Conservation (phyloP, 2,329 filamentous ascomycete species). For the Monosporascus sp. region DNA sequence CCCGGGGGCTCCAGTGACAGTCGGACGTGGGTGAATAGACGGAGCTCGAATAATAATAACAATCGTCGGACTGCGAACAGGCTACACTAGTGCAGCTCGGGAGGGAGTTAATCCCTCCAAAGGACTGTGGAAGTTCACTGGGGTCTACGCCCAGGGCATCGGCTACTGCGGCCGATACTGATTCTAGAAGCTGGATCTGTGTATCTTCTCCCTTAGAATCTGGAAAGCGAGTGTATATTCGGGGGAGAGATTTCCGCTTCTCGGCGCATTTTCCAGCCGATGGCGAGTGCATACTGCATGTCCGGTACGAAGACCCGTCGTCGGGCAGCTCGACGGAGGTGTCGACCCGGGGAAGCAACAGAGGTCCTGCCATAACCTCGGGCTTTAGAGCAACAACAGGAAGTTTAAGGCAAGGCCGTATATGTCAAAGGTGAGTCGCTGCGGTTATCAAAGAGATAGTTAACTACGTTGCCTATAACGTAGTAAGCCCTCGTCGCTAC, state of each 20-base stretch:
- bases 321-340: conserved; percentile 1
- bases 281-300: not conserved
- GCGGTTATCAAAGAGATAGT: not conserved
- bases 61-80: not conserved
- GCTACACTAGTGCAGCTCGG: not conserved
- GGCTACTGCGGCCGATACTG: conserved; percentile 19
- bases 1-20: conserved; percentile 8
- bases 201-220: conserved; percentile 7
- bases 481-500: not conserved
- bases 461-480: not conserved
- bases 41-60: conserved; percentile 9
- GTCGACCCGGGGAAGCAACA: conserved; percentile 5
- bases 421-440: not conserved
- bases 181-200: conserved; percentile 15
- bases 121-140: conserved; percentile 21
- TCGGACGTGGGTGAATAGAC: conserved; percentile 17
- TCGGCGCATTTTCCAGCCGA: not conserved
- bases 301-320: not conserved
- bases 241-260: conserved; percentile 12
- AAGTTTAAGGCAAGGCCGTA: not conserved
- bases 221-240: conserved; percentile 14
- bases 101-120: conserved; percentile 2
- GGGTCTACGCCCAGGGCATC: conserved; percentile 22
- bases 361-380: not conserved
- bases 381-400: not conserved